Evolutionary conservation across 2,329 filamentous ascomycete genomes (phyloP), one percentile per base, ranked within the genome.

Genomic region (Beauveria caledonica): DNA sequence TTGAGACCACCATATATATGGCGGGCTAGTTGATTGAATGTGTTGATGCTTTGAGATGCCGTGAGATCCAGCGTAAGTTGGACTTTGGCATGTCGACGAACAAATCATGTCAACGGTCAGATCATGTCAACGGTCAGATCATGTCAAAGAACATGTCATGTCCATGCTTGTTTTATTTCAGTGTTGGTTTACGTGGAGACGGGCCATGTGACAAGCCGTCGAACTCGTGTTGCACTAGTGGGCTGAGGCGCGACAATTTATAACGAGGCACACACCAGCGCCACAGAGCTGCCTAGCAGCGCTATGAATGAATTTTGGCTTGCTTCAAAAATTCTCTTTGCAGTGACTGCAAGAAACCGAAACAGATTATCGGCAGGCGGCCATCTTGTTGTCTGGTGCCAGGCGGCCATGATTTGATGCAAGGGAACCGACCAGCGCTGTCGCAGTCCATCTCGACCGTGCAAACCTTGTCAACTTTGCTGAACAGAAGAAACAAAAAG

Each of bases 191-290:
- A 48, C 54, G 54, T 57, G 44, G 54, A 57, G 54, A 56, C 54
- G 17, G 50, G 29, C 25, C 59, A 61, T 57, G 59, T 61, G 52
- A 61, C 48, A 48, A 48, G 19, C 58, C 42, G 58, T 44, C 40
- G 15, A 29, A 9, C 11, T 54, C 50, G 58, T 21, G 59, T 61
- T 39, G 29, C 53, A 50, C 51, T 44, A 49, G 23, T 11, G 51
- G 10, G 17, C 15, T 7, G 17, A 29, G 58, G 33, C 23, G 19
- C 33, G 50, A 36, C 40, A 52, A n/a, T 45, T 54, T 19, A 49
- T n/a, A 33, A 60, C 29, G 49, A 60, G 58, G 58, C 58, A 60
- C 25, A 36, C 29, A 53, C 11, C 36, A 25, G 27, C 33, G 54
- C 54, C 21, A 25, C 44, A 23, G 29, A 40, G 54, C 33, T 58